Conservation (phyloP, 345 rosid genomes). For the Rhizophora apiculata region DNA sequence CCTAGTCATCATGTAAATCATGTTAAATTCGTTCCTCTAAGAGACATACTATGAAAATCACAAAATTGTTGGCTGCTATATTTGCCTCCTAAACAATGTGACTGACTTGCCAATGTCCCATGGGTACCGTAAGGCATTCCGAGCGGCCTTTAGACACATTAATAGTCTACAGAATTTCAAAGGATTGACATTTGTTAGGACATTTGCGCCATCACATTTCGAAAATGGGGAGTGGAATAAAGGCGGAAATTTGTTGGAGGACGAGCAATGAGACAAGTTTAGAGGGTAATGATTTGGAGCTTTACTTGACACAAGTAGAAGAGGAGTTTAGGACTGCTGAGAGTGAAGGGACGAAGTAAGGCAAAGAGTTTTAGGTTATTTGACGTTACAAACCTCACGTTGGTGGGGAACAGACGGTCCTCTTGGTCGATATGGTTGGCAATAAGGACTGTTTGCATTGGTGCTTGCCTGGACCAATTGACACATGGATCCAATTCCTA, state of each 20-base stretch:
- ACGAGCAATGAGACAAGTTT: constrained; percentile 50
- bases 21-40: no score
- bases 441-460: constrained; percentile 90
- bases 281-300: constrained; percentile 46
- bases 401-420: constrained; percentile 82
- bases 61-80: constrained; percentile 52
- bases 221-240: constrained; percentile 75
- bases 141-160: constrained; percentile 63
- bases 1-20: no score
- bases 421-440: constrained; percentile 60
- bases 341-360: constrained; percentile 47
- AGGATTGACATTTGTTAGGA: constrained; percentile 60
- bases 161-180: constrained; percentile 44
- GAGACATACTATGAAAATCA: constrained; percentile 42
- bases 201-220: constrained; percentile 71
- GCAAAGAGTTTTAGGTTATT: constrained; percentile 50
- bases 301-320: constrained; percentile 67
- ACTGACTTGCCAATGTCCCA: constrained; percentile 56
- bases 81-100: constrained; percentile 49
- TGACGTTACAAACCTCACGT: constrained; percentile 54
- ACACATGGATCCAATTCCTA: constrained; percentile 70
- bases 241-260: constrained; percentile 72
- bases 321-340: constrained; percentile 71
- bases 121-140: constrained; percentile 61
- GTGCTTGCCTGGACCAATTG: constrained; percentile 96